phyloP scores from a whole-genome alignment of 768 basidiomycete genomes.

The Clitopilus passeckerianus region DNA sequence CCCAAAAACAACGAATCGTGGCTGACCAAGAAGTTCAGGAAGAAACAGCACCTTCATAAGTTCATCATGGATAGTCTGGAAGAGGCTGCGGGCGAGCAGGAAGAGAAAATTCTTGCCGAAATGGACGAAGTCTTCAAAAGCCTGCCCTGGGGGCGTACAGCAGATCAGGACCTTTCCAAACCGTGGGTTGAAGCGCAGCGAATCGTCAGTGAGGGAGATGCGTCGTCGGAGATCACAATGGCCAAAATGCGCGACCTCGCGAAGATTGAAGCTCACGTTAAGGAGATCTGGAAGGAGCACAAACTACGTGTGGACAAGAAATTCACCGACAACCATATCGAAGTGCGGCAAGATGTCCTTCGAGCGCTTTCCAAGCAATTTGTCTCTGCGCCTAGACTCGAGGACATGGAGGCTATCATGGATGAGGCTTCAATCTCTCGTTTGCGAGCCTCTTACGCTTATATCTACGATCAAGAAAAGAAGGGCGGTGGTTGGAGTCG shows the following conservation, averaged over 20 bases:
- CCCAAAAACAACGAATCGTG: too few relatives aligned
- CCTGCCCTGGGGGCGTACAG: background rate
- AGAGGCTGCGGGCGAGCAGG: constrained; percentile 7
- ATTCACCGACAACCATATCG: constrained; percentile 36
- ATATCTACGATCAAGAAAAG: constrained; percentile 26
- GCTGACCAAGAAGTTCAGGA: constrained; percentile 8
- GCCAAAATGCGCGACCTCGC: constrained; percentile 27
- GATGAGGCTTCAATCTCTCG: constrained; percentile 23
- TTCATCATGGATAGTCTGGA: constrained; percentile 26
- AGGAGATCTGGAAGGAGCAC: constrained; percentile 21
- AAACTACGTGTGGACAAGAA: constrained; percentile 7
- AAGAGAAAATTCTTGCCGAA: constrained; percentile 8
- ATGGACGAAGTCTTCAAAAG: constrained; percentile 16
- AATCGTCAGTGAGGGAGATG: background rate
- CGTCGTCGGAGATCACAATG: background rate
- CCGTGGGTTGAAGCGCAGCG: constrained; percentile 26
- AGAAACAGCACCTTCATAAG: constrained; percentile 8
- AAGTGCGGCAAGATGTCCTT: constrained; percentile 41
- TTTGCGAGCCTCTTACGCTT: constrained; percentile 49
- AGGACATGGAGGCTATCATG: constrained; percentile 20
- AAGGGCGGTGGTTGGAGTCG: constrained; percentile 20
- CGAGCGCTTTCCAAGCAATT: constrained; percentile 40
- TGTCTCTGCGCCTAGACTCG: constrained; percentile 19
- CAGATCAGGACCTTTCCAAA: constrained; percentile 17
- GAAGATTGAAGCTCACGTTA: constrained; percentile 35